Evolutionary conservation across 768 basidiomycete genomes (phyloP), one percentile per base, ranked within the genome.

Genomic region (Pholiota microspora): DNA sequence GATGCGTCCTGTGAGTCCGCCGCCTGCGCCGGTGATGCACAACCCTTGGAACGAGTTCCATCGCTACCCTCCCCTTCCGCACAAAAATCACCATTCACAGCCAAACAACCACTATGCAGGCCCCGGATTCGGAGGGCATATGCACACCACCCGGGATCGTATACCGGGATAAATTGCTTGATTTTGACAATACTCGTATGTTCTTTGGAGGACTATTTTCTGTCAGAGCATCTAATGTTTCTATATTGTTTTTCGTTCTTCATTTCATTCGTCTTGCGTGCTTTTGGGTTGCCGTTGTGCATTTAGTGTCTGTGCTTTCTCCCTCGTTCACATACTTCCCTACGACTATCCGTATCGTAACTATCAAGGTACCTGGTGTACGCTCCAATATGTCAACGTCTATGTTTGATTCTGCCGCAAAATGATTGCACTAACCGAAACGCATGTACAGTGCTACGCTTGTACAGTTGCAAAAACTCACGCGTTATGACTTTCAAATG

Each of bases 61-160:
- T 13, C 27, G 13, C 28, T 50, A 55, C 34, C 34, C 35, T 27
- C 53, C 45, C 4, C 35, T 10, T 29, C 55, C 40, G 7, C 49
- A 23, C 15, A 35, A 50, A 12, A 32, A 10, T 7, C 47, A 55
- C 34, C 54, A 51, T 21, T 1, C 38, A 15, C 51, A 29, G 21
- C 52, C 45, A 7, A 16, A 42, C 8, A 24, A 42, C 18, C 52
- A 56, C 8, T 50, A 54, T 38, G 54, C 42, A 23, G 46, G 44
- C 18, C 51, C 49, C n/a, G 51, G 48, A 18, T 59, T 54, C 25
- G 53, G 53, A 18, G 45, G 45, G 21, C 55, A 57, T 12, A 29
- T 40, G 15, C 59, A 53, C 50, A 45, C 56, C 10, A 52, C 53
- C 10, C 56, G 59, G 9, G 59, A 60, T 23, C 57, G 59, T 55